Evolutionary conservation across 2,329 filamentous ascomycete genomes (phyloP), one percentile per base, ranked within the genome.

Genomic region (Dactylellina drechsleri): DNA sequence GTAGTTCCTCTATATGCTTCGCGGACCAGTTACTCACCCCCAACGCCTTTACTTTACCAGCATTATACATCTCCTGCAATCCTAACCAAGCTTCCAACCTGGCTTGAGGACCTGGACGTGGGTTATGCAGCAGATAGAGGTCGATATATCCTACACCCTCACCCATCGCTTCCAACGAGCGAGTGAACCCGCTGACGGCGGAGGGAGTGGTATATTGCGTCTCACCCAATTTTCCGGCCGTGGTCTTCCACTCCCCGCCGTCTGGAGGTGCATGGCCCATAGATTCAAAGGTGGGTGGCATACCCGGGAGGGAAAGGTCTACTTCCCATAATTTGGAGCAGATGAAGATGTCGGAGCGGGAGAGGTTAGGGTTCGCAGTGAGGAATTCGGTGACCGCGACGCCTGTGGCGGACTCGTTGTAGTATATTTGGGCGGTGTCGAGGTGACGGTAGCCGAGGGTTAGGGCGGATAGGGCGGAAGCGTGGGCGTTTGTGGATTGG

Each of bases 1-100:
- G 23, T 13, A 93, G 83, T 80, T 93, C 90, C 77, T 91, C 86
- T 59, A 93, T 85, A 86, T 90, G 76, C 18, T 87, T 87, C 52
- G 59, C 91, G 0, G 91, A 92, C 80, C 87, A 95, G 81, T 95
- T 95, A 79, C 89, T 92, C 0, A 95, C 90, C 0, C 92, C 92
- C 16, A 91, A 36, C 76, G 87, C 89, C 80, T 83, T 88, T 36
- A 92, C 84, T 82, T 93, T 89, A 0, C 91, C 91, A 1, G 87
- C 88, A 3, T 86, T 82, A 31, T 93, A 88, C 0, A 91, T 91
- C 83, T 94, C 91, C 78, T 92, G 90, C 0, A 95, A 83, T 0
- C 92, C 92, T 77, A 84, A 86, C 92, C 92, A 95, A 79, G 90
- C 92, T 43, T 90, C 88, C 58, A 91, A 81, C 4, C 92, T 85